Evolutionary conservation across 2,329 filamentous ascomycete genomes (phyloP).

Genomic region (Fusarium haematococcum): DNA sequence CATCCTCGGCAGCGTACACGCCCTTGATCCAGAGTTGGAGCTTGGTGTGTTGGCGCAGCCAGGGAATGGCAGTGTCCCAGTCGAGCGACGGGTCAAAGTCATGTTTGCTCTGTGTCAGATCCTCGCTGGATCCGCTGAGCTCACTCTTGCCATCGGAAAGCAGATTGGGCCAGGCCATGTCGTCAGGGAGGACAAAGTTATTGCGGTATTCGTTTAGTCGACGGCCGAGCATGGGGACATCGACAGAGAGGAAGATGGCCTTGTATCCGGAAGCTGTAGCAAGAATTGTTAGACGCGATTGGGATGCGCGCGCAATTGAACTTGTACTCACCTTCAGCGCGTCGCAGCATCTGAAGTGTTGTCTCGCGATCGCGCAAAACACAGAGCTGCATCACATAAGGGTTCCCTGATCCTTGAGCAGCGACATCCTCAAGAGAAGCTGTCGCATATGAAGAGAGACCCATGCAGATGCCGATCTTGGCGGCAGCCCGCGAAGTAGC

Average conservation of each 20-base stretch:
- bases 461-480: slow-evolving; percentile 45
- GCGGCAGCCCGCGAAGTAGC: slow-evolving; percentile 58
- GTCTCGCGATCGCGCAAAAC: slow-evolving; percentile 37
- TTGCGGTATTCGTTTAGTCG: slow-evolving; percentile 60
- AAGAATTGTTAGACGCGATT: not conserved
- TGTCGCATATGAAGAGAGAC: slow-evolving; percentile 39
- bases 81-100: slow-evolving; percentile 54
- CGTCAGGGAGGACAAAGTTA: slow-evolving; percentile 61
- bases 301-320: not conserved
- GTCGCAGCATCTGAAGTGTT: slow-evolving; percentile 33
- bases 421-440: slow-evolving; percentile 39
- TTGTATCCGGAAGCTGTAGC: slow-evolving; percentile 53
- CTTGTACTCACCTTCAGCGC: slow-evolving; percentile 32
- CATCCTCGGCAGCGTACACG: slow-evolving; percentile 49
- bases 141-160: slow-evolving; percentile 47
- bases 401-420: slow-evolving; percentile 32
- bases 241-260: slow-evolving; percentile 68
- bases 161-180: slow-evolving; percentile 50
- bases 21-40: slow-evolving; percentile 55
- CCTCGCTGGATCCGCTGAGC: slow-evolving; percentile 22
- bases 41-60: slow-evolving; percentile 64
- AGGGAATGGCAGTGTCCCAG: slow-evolving; percentile 73
- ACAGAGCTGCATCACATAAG: slow-evolving; percentile 43
- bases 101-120: slow-evolving; percentile 17
- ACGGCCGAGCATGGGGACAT: slow-evolving; percentile 65